Conservation (phyloP, 352 stramenopile species). For the Globisporangium abappressorium region DNA sequence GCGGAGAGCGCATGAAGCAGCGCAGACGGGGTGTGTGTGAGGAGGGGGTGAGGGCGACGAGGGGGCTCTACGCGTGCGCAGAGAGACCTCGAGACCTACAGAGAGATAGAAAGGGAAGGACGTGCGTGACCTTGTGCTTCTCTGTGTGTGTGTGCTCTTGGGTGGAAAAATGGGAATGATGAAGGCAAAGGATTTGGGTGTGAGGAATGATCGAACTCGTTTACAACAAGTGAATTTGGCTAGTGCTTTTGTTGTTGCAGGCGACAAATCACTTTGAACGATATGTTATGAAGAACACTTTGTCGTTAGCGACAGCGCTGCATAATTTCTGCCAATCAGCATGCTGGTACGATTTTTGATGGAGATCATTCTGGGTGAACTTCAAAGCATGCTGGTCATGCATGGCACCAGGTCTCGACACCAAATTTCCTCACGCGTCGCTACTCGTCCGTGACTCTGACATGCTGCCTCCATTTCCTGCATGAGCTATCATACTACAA, state of each 20-base stretch:
- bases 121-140: not conserved
- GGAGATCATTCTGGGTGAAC: too few relatives aligned
- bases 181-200: not conserved
- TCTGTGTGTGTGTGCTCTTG: not conserved
- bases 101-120: not conserved
- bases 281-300: not conserved
- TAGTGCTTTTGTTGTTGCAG: not conserved
- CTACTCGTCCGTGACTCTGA: not conserved
- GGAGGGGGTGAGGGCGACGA: not conserved
- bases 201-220: not conserved
- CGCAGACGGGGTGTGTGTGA: not conserved
- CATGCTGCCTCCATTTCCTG: not conserved
- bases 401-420: not conserved
- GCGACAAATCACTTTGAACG: not conserved
- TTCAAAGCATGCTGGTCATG: not conserved
- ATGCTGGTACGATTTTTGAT: not conserved
- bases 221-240: not conserved
- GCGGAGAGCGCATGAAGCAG: slow-evolving; percentile 18
- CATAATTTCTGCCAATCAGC: not conserved
- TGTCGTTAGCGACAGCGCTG: not conserved
- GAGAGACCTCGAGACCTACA: slow-evolving; percentile 1
- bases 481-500: not conserved
- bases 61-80: not conserved
- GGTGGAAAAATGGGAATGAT: slow-evolving; percentile 2
- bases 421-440: not conserved